A percentile compares a stretch with the other conserved stretches of the same genome.
These are phyloP conservation scores for Pyrus betulifolia DNA, from an alignment of 306 rosid genomes.

Conservation along the genomic window DNA sequence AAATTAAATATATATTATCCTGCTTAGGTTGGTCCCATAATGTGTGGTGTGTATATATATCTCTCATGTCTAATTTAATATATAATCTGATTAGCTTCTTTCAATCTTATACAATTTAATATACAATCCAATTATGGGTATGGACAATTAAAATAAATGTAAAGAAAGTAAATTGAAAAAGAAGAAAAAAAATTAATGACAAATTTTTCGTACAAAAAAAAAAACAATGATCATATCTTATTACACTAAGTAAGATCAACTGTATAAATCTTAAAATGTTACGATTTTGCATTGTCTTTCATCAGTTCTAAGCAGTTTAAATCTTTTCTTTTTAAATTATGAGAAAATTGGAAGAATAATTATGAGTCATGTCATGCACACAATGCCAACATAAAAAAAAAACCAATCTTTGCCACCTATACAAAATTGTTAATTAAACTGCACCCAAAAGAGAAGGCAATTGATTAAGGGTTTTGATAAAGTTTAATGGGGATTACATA, in stretches of 20 bases:
- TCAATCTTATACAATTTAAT: not conserved
- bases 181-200: not conserved
- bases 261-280: fast-evolving
- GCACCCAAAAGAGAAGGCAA: not conserved
- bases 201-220: not conserved
- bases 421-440: not conserved
- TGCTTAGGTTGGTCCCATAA: not conserved
- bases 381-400: not conserved
- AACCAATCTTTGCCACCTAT: not conserved
- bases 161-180: not conserved
- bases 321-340: too few relatives aligned
- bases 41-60: not conserved
- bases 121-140: not conserved
- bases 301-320: too few relatives aligned
- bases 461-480: too few relatives aligned
- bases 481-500: not conserved
- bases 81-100: not conserved
- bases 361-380: not conserved
- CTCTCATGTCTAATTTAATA: not conserved
- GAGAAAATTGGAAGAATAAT: not conserved
- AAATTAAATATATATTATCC: not conserved
- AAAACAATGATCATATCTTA: too few relatives aligned
- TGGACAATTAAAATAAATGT: not conserved
- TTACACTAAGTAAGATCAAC: fast-evolving
- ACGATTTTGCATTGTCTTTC: fast-evolving